A percentile compares a stretch with the other conserved stretches of the same genome.
Evolutionary conservation across 2,329 filamentous ascomycete genomes (phyloP).

Genomic region (Cucurbitaria berberidis): DNA sequence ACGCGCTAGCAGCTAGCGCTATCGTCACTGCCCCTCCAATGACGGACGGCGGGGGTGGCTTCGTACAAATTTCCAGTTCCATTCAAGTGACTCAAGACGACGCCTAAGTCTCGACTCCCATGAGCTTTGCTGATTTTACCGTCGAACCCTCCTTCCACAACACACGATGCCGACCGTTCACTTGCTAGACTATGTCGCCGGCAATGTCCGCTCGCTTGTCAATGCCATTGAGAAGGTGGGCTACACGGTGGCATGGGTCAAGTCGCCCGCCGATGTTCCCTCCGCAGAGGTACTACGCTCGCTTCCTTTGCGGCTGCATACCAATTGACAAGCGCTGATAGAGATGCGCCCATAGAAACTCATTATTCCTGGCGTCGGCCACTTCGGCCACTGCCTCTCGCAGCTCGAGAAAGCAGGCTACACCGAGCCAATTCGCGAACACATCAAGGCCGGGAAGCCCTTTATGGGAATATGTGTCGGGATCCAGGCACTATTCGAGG

Average conservation of each 20-base stretch:
- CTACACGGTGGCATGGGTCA: slow-evolving; percentile 92
- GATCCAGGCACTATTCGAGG: slow-evolving; percentile 85
- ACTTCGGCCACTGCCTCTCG: slow-evolving; percentile 93
- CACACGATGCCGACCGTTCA: slow-evolving; percentile 75
- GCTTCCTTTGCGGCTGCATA: slow-evolving; percentile 7
- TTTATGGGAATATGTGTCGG: slow-evolving; percentile 99
- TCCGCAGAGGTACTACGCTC: slow-evolving; percentile 73
- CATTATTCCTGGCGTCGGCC: slow-evolving; percentile 93
- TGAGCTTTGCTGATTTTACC: too few species aligned
- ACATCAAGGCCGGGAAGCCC: slow-evolving; percentile 90
- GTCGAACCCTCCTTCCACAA: neutral
- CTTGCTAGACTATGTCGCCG: slow-evolving; percentile 89
- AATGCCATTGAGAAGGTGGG: slow-evolving; percentile 98
- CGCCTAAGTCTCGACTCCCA: too few species aligned
- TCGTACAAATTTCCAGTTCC: slow-evolving; percentile 16
- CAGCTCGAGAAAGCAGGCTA: slow-evolving; percentile 85
- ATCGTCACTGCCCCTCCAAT: slow-evolving; percentile 10
- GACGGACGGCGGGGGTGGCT: slow-evolving; percentile 9
- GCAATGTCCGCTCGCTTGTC: slow-evolving; percentile 92
- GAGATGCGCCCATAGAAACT: slow-evolving; percentile 68
- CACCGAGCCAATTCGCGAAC: slow-evolving; percentile 77
- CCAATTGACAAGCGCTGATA: slow-evolving; percentile 46
- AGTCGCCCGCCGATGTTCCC: slow-evolving; percentile 79
- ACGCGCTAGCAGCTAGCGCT: slow-evolving; percentile 22
- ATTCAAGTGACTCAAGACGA: slow-evolving; percentile 19